A percentile compares a stretch with the other conserved stretches of the same genome.
These are phyloP conservation scores for Escovopsis sp. DNA, from an alignment of 2,329 filamentous ascomycete species.

Conservation along the genomic window DNA sequence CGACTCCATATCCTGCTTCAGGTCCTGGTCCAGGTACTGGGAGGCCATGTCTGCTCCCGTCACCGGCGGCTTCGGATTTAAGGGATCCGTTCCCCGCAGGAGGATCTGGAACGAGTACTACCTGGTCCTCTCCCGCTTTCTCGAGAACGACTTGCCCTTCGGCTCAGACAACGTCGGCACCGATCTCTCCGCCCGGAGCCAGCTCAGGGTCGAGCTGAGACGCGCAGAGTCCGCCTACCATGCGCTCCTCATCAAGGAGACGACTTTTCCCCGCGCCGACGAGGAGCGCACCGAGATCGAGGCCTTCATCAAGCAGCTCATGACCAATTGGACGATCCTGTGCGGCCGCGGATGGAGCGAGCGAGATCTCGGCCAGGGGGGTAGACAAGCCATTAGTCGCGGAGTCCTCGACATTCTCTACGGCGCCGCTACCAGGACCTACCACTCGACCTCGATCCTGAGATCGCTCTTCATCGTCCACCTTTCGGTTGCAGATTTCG, in stretches of 20 bases:
- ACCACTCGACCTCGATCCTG: constrained; percentile 82
- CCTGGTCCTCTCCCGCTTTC: constrained; percentile 56
- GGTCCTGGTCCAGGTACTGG: constrained; percentile 59
- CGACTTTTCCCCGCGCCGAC: constrained; percentile 70
- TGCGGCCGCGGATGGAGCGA: constrained; percentile 70
- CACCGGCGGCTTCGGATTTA: constrained; percentile 40
- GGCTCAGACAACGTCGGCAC: constrained; percentile 29
- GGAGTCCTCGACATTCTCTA: constrained; percentile 80
- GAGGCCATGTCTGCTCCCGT: constrained; percentile 30
- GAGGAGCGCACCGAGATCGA: constrained; percentile 69
- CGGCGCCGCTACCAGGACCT: constrained; percentile 79
- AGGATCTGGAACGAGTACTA: constrained; percentile 81
- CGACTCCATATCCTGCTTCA: constrained; percentile 40
- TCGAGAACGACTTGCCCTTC: constrained; percentile 51
- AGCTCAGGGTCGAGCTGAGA: constrained; percentile 63
- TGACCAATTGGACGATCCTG: constrained; percentile 72
- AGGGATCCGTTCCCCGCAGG: constrained; percentile 43
- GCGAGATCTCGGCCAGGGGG: constrained; percentile 65
- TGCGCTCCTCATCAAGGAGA: constrained; percentile 59
- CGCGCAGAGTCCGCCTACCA: constrained; percentile 70
- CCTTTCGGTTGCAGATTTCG: constrained; percentile 75
- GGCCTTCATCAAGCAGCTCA: constrained; percentile 60
- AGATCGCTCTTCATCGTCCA: constrained; percentile 80
- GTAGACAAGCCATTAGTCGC: constrained; percentile 58
- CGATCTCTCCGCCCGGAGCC: constrained; percentile 40